Evolutionary conservation across 805 yeast species (phyloP).

Genomic region (Blastobotrys mokoenaii): DNA sequence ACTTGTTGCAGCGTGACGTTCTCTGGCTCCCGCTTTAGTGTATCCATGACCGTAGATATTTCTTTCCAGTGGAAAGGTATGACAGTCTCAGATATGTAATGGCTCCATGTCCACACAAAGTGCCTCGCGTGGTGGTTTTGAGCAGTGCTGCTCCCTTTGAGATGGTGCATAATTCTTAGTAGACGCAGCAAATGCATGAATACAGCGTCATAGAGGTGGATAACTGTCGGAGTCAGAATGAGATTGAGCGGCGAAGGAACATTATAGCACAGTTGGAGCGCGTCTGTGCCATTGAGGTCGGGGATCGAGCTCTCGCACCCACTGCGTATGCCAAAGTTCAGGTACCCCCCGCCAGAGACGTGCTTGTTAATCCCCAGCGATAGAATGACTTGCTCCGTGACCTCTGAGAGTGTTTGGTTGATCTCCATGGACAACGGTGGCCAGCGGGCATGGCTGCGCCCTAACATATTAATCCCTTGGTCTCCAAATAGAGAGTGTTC

Average conservation of each 20-base stretch:
- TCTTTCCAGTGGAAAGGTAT: too few species aligned
- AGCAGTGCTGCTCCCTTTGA: background rate
- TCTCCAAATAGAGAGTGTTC: slow-evolving; percentile 3
- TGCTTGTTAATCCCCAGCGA: background rate
- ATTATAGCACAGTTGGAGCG: slow-evolving; percentile 2
- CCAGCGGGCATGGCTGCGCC: background rate
- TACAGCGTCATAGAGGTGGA: background rate
- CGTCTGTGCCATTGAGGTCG: slow-evolving; percentile 1
- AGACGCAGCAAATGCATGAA: background rate
- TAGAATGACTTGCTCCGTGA: background rate
- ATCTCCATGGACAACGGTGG: slow-evolving; percentile 5
- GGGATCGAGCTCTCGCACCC: background rate
- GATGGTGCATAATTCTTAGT: background rate
- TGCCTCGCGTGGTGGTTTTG: background rate
- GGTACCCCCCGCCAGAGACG: background rate
- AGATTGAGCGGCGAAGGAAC: slow-evolving; percentile 3
- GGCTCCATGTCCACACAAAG: background rate
- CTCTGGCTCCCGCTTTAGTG: too few species aligned
- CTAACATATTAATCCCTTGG: background rate
- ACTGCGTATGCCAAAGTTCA: background rate
- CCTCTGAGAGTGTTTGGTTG: slow-evolving; percentile 2
- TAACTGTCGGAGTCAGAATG: background rate
- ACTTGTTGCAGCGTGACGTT: background rate
- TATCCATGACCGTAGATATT: too few species aligned
- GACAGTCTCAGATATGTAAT: too few species aligned